phyloP scores from a whole-genome alignment of 2,329 filamentous ascomycete species.

The Botrytis fabae region DNA sequence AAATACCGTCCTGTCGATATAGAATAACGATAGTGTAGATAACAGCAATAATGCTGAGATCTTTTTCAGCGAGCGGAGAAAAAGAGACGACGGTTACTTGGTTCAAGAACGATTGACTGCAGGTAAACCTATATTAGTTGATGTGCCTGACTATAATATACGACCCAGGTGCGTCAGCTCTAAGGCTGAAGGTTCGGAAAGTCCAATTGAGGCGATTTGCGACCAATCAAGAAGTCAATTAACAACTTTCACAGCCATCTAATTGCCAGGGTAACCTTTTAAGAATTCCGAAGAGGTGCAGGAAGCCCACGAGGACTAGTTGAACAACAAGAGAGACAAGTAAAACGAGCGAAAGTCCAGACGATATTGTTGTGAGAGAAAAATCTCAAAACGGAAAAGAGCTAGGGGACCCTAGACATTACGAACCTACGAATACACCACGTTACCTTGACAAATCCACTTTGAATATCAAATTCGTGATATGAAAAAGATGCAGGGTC shows the following conservation, averaged over 20 bases:
- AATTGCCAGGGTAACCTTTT: slow-evolving; percentile 21
- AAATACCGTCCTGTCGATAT: slow-evolving; percentile 29
- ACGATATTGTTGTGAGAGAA: slow-evolving; percentile 13
- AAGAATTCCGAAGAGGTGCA: slow-evolving; percentile 29
- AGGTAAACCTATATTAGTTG: slow-evolving; percentile 14
- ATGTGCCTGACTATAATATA: slow-evolving; percentile 25
- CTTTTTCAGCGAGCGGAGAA: slow-evolving; percentile 32
- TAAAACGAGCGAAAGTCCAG: slow-evolving; percentile 20
- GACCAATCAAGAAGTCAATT: slow-evolving; percentile 17
- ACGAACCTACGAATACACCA: slow-evolving; percentile 13
- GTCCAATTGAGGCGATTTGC: slow-evolving; percentile 1
- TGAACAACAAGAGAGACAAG: slow-evolving; percentile 25
- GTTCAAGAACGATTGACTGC: slow-evolving; percentile 27
- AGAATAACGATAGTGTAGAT: slow-evolving; percentile 32
- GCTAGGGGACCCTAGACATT: slow-evolving; percentile 33
- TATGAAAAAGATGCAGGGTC: slow-evolving; percentile 13
- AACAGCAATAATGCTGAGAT: slow-evolving; percentile 31
- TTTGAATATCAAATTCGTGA: slow-evolving; percentile 13
- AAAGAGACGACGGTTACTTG: slow-evolving; percentile 27
- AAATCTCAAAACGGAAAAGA: slow-evolving; percentile 34
- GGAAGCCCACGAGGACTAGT: slow-evolving; percentile 24
- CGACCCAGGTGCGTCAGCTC: slow-evolving; percentile 13
- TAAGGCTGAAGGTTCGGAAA: slow-evolving; percentile 18
- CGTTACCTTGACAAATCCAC: slow-evolving; percentile 19
- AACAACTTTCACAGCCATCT: slow-evolving; percentile 11